These are phyloP conservation scores for Nelumbo lutea DNA, from an alignment of 164 flowering plant genomes.

Conservation along the genomic window DNA sequence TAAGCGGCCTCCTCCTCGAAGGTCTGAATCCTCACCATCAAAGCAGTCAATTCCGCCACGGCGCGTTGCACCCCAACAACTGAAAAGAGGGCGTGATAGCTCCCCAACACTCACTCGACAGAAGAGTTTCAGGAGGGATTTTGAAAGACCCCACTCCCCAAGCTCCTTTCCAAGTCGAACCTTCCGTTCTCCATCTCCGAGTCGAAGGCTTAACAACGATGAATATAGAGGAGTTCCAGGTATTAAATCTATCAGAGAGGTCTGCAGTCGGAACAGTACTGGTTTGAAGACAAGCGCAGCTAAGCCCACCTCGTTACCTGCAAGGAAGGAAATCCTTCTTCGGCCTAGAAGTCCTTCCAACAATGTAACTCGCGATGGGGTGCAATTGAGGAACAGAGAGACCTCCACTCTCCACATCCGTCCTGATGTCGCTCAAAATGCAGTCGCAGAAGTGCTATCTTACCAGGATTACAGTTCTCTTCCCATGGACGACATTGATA, in stretches of 20 bases:
- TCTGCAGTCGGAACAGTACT: slow-evolving; percentile 1
- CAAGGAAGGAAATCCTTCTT: slow-evolving; percentile 18
- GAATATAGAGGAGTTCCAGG: slow-evolving; percentile 2
- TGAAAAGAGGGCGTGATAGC: slow-evolving; percentile 29
- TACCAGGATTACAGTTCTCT: slow-evolving; percentile 19
- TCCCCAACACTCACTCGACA: slow-evolving; percentile 37
- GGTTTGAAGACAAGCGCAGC: slow-evolving; percentile 14
- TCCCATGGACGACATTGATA: slow-evolving; percentile 46
- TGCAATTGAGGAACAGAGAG: slow-evolving; percentile 24
- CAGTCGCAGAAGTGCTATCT: slow-evolving; percentile 20
- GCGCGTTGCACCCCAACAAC: slow-evolving; percentile 8
- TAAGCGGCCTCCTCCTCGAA: not conserved
- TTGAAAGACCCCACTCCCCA: not conserved
- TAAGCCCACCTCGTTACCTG: slow-evolving; percentile 3
- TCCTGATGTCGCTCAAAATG: slow-evolving; percentile 26
- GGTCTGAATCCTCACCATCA: not conserved
- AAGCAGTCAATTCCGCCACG: slow-evolving; percentile 12
- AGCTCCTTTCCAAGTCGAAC: slow-evolving; percentile 13
- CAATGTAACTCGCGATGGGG: slow-evolving; percentile 3
- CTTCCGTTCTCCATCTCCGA: slow-evolving; percentile 42
- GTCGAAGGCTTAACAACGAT: slow-evolving; percentile 30
- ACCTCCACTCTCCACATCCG: slow-evolving; percentile 17
- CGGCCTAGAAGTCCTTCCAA: slow-evolving; percentile 18
- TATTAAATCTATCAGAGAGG: slow-evolving; percentile 4
- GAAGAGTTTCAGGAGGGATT: slow-evolving; percentile 41